Percentiles rank a stretch among this genome's conserved stretches.
phyloP scores from a whole-genome alignment of 2,329 filamentous ascomycete species.

The Immersiporthe knoxdaviesiana region DNA sequence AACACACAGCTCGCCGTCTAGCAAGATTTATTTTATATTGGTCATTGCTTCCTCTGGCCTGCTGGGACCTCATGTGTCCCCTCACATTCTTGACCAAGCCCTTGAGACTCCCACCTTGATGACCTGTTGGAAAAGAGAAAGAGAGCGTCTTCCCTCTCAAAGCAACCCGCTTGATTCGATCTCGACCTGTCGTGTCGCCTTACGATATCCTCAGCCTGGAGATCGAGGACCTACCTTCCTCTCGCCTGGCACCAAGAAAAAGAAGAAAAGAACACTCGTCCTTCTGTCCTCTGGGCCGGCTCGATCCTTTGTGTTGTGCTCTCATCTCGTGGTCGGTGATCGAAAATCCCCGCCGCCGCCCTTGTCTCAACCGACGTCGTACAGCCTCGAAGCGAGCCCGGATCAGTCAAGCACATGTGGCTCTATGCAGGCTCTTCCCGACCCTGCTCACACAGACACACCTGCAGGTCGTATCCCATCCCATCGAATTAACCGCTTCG shows the following conservation, averaged over 20 bases:
- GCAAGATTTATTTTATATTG: too few species aligned
- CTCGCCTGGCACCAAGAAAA: too few species aligned
- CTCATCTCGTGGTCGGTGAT: neutral
- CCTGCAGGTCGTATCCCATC: constrained; percentile 6
- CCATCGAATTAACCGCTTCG: constrained; percentile 5
- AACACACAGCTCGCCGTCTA: neutral
- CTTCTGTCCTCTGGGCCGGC: neutral
- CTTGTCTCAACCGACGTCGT: constrained; percentile 3
- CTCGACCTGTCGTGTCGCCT: neutral
- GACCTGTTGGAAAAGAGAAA: neutral
- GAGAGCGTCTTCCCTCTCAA: neutral
- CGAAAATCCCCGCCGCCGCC: neutral
- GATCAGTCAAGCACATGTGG: neutral
- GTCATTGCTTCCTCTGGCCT: neutral
- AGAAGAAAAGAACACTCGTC: neutral
- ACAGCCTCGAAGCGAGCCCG: constrained; percentile 2
- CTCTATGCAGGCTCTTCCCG: constrained; percentile 1
- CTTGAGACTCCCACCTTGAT: neutral
- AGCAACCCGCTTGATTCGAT: neutral
- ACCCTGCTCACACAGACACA: constrained; percentile 6
- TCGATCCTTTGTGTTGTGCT: neutral
- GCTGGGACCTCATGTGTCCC: neutral
- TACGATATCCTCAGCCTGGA: neutral
- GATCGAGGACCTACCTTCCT: neutral
- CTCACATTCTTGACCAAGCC: neutral